These are phyloP conservation scores for Penicillium aurantiogriseum DNA, from an alignment of 2,329 filamentous ascomycete genomes.

Conservation along the genomic window DNA sequence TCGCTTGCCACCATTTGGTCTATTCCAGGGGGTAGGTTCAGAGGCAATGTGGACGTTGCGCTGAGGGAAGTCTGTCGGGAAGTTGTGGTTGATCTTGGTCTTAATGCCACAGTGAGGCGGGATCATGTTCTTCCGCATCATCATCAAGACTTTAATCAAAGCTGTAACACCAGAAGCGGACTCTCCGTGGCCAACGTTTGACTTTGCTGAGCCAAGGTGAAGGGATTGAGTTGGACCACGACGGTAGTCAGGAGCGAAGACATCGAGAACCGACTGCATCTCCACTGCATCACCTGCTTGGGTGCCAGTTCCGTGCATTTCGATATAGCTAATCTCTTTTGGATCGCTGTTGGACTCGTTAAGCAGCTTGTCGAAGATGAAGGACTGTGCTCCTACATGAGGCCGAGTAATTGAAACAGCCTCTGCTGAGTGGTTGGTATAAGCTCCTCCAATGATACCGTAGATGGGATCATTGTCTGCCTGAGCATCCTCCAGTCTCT, in stretches of 20 bases:
- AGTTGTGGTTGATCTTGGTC: slow-evolving; percentile 46
- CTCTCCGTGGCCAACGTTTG: slow-evolving; percentile 64
- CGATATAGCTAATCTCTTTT: slow-evolving; percentile 75
- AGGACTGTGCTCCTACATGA: slow-evolving; percentile 72
- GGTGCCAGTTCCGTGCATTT: slow-evolving; percentile 88
- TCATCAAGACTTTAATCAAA: slow-evolving; percentile 39
- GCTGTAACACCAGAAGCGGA: slow-evolving; percentile 56
- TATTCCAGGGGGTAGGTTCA: slow-evolving; percentile 44
- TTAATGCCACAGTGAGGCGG: slow-evolving; percentile 40
- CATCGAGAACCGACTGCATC: slow-evolving; percentile 70
- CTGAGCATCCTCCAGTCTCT: slow-evolving; percentile 74
- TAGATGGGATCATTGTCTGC: slow-evolving; percentile 68
- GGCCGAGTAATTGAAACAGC: slow-evolving; percentile 82
- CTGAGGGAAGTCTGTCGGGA: slow-evolving; percentile 44
- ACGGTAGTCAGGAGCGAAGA: slow-evolving; percentile 57
- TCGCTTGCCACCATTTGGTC: slow-evolving; percentile 34
- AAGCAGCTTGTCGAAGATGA: slow-evolving; percentile 68
- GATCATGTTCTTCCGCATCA: slow-evolving; percentile 37
- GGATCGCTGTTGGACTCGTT: slow-evolving; percentile 72
- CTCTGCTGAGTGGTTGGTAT: slow-evolving; percentile 79
- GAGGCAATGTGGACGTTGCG: slow-evolving; percentile 49
- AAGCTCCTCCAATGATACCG: slow-evolving; percentile 71
- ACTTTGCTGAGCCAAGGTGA: slow-evolving; percentile 62
- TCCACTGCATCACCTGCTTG: slow-evolving; percentile 81
- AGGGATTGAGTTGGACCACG: slow-evolving; percentile 52